These are phyloP conservation scores for Meira nashicola DNA, from an alignment of 1,284 basidiomycete genomes.

Conservation along the genomic window DNA sequence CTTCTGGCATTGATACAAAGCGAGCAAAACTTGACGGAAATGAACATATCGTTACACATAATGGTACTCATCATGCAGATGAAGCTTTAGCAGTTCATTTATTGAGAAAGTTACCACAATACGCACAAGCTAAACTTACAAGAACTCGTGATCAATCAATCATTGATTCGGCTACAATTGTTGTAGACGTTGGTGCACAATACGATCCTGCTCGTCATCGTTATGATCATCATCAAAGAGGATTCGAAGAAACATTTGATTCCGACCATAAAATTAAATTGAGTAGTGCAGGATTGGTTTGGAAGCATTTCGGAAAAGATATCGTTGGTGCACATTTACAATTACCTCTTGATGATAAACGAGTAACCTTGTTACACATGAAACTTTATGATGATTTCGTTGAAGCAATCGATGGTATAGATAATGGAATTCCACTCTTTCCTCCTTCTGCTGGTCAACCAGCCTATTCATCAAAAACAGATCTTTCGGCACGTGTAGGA, in stretches of 20 bases:
- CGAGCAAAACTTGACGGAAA: constrained; percentile 16
- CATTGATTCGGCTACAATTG: constrained; percentile 81
- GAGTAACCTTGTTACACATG: constrained; percentile 72
- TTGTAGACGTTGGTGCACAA: constrained; percentile 94
- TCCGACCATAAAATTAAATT: constrained; percentile 75
- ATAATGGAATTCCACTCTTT: constrained; percentile 56
- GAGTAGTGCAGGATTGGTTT: constrained; percentile 81
- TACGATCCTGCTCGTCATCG: constrained; percentile 74
- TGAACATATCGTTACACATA: constrained; percentile 65
- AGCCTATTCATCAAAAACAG: constrained; percentile 46
- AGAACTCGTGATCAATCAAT: constrained; percentile 70
- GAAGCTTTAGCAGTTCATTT: constrained; percentile 91
- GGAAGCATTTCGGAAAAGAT: constrained; percentile 78
- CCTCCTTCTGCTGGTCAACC: constrained; percentile 29
- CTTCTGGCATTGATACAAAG: constrained; percentile 10
- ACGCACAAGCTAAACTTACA: constrained; percentile 58
- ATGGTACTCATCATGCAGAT: constrained; percentile 93
- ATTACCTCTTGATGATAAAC: constrained; percentile 60
- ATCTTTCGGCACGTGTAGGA: constrained; percentile 44
- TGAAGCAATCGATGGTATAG: constrained; percentile 89
- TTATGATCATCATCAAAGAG: constrained; percentile 96
- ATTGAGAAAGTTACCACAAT: constrained; percentile 71
- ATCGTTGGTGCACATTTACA: constrained; percentile 69
- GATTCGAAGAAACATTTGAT: constrained; percentile 84
- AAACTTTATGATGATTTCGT: constrained; percentile 89